A percentile compares a stretch with the other conserved stretches of the same genome.
Conservation (phyloP, 352 stramenopile species). For the Thraustotheca clavata region DNA sequence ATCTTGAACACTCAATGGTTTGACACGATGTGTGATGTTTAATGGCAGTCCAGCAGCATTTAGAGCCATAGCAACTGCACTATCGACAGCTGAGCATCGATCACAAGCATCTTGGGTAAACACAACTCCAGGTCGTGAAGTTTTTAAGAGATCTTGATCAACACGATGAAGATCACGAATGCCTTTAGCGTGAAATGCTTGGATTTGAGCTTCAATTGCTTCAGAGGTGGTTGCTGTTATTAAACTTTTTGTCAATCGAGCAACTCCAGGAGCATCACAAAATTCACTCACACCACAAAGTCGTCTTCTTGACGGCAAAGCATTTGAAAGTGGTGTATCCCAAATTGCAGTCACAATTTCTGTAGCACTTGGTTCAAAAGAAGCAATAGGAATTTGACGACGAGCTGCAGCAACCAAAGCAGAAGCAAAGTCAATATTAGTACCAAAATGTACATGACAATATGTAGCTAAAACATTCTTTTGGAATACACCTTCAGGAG, state of each 20-base stretch:
- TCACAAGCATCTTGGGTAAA: constrained; percentile 21
- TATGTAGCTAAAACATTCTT: constrained; percentile 9
- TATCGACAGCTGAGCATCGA: constrained; percentile 7
- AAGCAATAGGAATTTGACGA: background rate
- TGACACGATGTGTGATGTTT: background rate
- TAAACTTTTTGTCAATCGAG: constrained; percentile 9
- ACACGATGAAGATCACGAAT: constrained; percentile 12
- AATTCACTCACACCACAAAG: constrained; percentile 14
- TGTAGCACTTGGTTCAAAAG: constrained; percentile 15
- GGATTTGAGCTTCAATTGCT: constrained; percentile 14
- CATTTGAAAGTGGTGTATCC: background rate
- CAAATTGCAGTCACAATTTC: constrained; percentile 15
- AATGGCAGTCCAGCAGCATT: background rate
- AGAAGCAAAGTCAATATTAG: background rate
- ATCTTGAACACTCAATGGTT: constrained; percentile 1
- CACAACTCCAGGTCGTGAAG: background rate
- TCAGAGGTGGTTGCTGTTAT: constrained; percentile 17
- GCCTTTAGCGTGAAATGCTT: constrained; percentile 11
- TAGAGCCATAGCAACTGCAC: background rate
- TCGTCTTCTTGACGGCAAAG: background rate
- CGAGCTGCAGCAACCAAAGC: background rate
- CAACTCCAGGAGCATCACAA: no score
- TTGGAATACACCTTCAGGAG: constrained; percentile 7
- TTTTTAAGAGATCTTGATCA: background rate
- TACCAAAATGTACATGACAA: constrained; percentile 17